Conservation (phyloP, 805 yeast genomes). For the Saccharomycopsis vini region DNA sequence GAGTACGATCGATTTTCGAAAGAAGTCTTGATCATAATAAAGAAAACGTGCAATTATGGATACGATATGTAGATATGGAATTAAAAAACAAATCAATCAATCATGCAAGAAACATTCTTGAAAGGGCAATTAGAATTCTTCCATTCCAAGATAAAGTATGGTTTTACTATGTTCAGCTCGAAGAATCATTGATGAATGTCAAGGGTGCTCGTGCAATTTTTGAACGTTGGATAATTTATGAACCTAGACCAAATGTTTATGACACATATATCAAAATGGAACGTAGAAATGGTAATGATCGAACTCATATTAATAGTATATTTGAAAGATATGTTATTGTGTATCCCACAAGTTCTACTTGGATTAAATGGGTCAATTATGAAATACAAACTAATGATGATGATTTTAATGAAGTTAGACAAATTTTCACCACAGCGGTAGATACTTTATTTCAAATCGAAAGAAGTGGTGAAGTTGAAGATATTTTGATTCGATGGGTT, state of each 20-base stretch:
- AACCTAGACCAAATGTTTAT: constrained; percentile 65
- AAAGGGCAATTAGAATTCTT: constrained; percentile 61
- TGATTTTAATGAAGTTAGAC: constrained; percentile 41
- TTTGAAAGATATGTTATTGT: constrained; percentile 47
- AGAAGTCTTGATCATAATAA: constrained; percentile 73
- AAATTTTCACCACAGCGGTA: constrained; percentile 58
- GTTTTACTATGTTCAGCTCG: constrained; percentile 75
- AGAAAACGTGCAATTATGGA: constrained; percentile 77
- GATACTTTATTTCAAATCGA: constrained; percentile 37
- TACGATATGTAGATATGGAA: constrained; percentile 72
- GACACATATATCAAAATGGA: constrained; percentile 61
- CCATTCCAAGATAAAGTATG: constrained; percentile 83
- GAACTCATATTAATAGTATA: constrained; percentile 47
- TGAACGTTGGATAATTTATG: constrained; percentile 75
- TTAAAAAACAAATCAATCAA: constrained; percentile 62
- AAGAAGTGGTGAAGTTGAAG: constrained; percentile 21
- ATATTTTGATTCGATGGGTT: constrained; percentile 44
- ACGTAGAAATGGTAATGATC: constrained; percentile 22
- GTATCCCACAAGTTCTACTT: constrained; percentile 46
- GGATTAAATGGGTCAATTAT: constrained; percentile 70
- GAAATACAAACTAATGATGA: constrained; percentile 50
- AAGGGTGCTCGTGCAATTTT: constrained; percentile 56
- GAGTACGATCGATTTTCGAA: constrained; percentile 85
- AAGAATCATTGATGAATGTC: constrained; percentile 64
- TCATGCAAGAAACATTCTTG: constrained; percentile 81